Conservation (phyloP, 2,329 filamentous ascomycete species). For the Penicillium sp. region DNA sequence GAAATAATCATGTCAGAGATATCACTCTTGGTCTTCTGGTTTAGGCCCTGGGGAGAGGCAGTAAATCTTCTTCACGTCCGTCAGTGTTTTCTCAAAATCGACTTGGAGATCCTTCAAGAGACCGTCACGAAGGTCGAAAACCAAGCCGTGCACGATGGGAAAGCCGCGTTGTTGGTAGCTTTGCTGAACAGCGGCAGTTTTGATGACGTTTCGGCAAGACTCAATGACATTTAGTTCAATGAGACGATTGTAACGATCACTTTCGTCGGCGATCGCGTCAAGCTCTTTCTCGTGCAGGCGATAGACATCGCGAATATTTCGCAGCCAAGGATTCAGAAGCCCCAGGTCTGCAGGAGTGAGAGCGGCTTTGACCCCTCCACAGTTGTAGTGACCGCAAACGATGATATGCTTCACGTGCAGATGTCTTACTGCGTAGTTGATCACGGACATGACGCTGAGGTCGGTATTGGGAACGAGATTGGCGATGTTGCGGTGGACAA, state of each 20-base stretch:
- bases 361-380: slow-evolving; percentile 65
- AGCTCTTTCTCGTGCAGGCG: slow-evolving; percentile 69
- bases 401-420: slow-evolving; percentile 64
- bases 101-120: slow-evolving; percentile 64
- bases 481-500: slow-evolving; percentile 36
- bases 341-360: slow-evolving; percentile 66
- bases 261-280: slow-evolving; percentile 34
- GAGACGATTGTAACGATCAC: slow-evolving; percentile 25
- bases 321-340: slow-evolving; percentile 69
- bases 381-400: slow-evolving; percentile 67
- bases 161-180: slow-evolving; percentile 62
- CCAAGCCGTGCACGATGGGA: slow-evolving; percentile 71
- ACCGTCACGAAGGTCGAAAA: slow-evolving; percentile 68
- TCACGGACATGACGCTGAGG: slow-evolving; percentile 32
- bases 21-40: background rate
- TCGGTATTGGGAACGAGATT: slow-evolving; percentile 33
- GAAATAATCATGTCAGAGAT: background rate
- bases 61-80: slow-evolving; percentile 29
- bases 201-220: slow-evolving; percentile 31
- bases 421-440: slow-evolving; percentile 33
- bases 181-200: slow-evolving; percentile 57
- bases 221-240: slow-evolving; percentile 33
- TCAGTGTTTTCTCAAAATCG: slow-evolving; percentile 58
- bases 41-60: slow-evolving; percentile 2
- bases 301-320: slow-evolving; percentile 70